Evolutionary conservation across 179 eudicot species (phyloP).

Genomic region (Actinidia polygama): DNA sequence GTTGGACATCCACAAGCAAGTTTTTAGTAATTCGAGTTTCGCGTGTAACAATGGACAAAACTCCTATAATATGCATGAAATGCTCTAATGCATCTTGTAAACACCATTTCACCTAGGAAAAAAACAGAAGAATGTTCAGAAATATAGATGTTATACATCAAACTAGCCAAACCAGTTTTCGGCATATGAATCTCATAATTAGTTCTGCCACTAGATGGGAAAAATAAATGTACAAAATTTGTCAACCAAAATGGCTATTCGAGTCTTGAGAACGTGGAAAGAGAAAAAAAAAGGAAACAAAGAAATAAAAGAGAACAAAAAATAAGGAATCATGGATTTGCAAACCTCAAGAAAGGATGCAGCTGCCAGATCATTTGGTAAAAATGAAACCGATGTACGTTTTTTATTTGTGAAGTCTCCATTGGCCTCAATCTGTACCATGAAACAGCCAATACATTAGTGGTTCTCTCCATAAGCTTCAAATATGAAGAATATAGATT

Average conservation of each 20-base stretch:
- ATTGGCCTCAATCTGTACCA: constrained; percentile 79
- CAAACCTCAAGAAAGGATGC: constrained; percentile 80
- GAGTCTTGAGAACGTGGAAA: background rate
- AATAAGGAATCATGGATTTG: background rate
- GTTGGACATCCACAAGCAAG: too few relatives aligned
- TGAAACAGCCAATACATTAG: constrained; percentile 13
- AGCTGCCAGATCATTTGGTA: constrained; percentile 87
- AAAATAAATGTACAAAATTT: background rate
- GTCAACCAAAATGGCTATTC: background rate
- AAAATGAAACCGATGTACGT: constrained; percentile 59
- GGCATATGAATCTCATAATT: too few relatives aligned
- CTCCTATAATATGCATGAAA: too few relatives aligned
- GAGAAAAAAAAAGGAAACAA: background rate
- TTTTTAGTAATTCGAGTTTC: too few relatives aligned
- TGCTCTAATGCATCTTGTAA: too few relatives aligned
- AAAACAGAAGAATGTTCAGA: too few relatives aligned
- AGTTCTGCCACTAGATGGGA: too few relatives aligned
- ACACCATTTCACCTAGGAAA: too few relatives aligned
- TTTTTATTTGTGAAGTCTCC: constrained; percentile 69
- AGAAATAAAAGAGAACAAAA: background rate
- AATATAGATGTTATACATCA: too few relatives aligned
- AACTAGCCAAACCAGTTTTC: too few relatives aligned
- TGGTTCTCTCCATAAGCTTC: background rate
- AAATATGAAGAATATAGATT: background rate
- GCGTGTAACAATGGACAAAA: too few relatives aligned